Evolutionary conservation across 2,329 filamentous ascomycete genomes (phyloP).

Genomic region (Emergomyces africanus): DNA sequence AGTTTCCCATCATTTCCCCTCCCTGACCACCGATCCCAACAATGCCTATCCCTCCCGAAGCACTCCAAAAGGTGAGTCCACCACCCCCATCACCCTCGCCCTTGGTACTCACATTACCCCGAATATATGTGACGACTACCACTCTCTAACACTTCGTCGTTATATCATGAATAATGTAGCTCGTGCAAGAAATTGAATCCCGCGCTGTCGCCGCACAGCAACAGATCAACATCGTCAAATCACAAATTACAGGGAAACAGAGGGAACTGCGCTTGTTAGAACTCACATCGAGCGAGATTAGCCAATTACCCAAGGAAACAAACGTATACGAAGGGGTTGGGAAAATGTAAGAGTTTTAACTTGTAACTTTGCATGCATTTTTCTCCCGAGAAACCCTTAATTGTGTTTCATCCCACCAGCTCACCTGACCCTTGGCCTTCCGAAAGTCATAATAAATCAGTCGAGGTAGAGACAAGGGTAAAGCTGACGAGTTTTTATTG

Average conservation of each 20-base stretch:
- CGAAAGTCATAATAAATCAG: neutral
- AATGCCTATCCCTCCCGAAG: slow-evolving; percentile 93
- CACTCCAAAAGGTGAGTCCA: slow-evolving; percentile 67
- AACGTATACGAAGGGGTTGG: slow-evolving; percentile 89
- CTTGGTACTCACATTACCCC: neutral
- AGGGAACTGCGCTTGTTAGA: slow-evolving; percentile 80
- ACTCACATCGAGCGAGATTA: slow-evolving; percentile 72
- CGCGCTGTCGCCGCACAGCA: slow-evolving; percentile 82
- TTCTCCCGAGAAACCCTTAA: neutral
- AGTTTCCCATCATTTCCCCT: no score
- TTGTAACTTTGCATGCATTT: neutral
- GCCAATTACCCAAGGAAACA: slow-evolving; percentile 59
- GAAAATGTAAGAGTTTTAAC: slow-evolving; percentile 62
- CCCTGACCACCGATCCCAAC: slow-evolving; percentile 14
- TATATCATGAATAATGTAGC: slow-evolving; percentile 39
- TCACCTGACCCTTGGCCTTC: neutral
- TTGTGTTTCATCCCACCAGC: neutral
- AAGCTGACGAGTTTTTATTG: no score
- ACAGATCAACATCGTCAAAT: slow-evolving; percentile 74
- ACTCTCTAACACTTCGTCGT: neutral
- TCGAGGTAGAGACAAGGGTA: neutral
- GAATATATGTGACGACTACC: neutral
- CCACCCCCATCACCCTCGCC: neutral
- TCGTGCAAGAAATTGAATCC: slow-evolving; percentile 86
- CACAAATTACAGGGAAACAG: slow-evolving; percentile 74